Percentiles rank a stretch among this genome's conserved stretches.
Evolutionary conservation across 208 protist species (phyloP).

Genomic region (Leptomonas seymouri): DNA sequence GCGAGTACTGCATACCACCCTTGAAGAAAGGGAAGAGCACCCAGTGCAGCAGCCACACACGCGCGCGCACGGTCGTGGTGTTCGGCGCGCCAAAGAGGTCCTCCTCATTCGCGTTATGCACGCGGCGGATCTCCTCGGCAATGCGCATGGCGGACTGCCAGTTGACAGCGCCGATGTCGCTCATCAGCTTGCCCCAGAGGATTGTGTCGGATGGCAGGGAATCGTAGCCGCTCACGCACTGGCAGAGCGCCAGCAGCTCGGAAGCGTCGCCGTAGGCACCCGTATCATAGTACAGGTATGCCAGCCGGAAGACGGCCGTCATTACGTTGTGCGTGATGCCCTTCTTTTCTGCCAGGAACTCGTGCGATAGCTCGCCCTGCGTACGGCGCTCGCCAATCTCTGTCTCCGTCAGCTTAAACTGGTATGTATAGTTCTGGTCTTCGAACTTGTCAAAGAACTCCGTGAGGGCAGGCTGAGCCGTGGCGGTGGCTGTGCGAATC

Average conservation of each 20-base stretch:
- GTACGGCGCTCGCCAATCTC: slow-evolving; percentile 77
- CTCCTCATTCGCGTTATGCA: slow-evolving; percentile 75
- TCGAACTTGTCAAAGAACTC: slow-evolving; percentile 75
- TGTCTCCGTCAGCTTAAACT: slow-evolving; percentile 74
- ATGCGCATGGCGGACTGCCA: slow-evolving; percentile 84
- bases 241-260: slow-evolving; percentile 83
- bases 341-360: slow-evolving; percentile 66
- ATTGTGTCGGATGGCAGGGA: slow-evolving; percentile 52
- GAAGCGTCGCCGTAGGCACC: slow-evolving; percentile 80
- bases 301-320: slow-evolving; percentile 74
- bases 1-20: slow-evolving; percentile 77
- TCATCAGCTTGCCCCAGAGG: slow-evolving; percentile 90
- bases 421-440: slow-evolving; percentile 75
- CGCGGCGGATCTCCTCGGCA: slow-evolving; percentile 68
- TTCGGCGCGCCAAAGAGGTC: slow-evolving; percentile 64
- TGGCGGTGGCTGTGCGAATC: slow-evolving; percentile 57
- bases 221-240: slow-evolving; percentile 83
- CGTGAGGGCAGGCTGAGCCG: slow-evolving; percentile 64
- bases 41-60: slow-evolving; percentile 92
- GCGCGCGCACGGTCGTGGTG: slow-evolving; percentile 68
- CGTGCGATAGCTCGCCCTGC: slow-evolving; percentile 74
- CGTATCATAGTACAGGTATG: slow-evolving; percentile 88
- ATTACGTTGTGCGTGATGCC: slow-evolving; percentile 77
- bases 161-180: slow-evolving; percentile 81
- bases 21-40: slow-evolving; percentile 94